These are phyloP conservation scores for Penicillium angulare DNA, from an alignment of 495 filamentous ascomycete genomes.

Conservation along the genomic window DNA sequence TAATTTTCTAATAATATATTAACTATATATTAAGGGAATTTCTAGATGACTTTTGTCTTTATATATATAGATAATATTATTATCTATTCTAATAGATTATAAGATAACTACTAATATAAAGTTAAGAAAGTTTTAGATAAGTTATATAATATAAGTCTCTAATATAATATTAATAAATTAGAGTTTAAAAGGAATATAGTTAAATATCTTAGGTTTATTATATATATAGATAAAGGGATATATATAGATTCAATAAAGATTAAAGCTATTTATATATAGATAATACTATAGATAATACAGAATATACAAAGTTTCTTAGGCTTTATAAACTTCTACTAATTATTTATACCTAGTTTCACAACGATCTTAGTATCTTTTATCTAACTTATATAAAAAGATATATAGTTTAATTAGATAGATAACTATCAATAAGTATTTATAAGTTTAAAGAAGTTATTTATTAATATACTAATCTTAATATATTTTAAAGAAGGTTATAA, in stretches of 20 bases:
- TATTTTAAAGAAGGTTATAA: background rate
- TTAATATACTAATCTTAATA: slow-evolving; percentile 8
- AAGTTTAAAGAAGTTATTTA: slow-evolving; percentile 2
- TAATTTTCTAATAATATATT: background rate
- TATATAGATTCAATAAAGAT: background rate
- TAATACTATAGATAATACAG: background rate
- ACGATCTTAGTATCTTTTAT: background rate
- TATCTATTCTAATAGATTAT: background rate
- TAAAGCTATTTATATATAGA: background rate
- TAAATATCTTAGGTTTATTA: background rate
- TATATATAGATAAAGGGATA: background rate
- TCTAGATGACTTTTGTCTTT: background rate
- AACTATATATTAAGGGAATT: background rate
- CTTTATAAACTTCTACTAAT: background rate
- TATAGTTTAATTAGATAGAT: slow-evolving; percentile 9
- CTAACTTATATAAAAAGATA: slow-evolving; percentile 20
- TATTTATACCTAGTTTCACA: background rate
- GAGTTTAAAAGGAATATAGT: background rate
- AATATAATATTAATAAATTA: background rate
- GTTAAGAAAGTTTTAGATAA: background rate
- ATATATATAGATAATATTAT: background rate
- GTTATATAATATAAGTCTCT: background rate
- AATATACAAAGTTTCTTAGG: background rate
- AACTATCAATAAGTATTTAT: background rate
- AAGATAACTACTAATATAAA: background rate